Evolutionary conservation across 345 rosid genomes (phyloP), one percentile per base, ranked within the genome.

Genomic region (Eucalyptus lansdowneana): DNA sequence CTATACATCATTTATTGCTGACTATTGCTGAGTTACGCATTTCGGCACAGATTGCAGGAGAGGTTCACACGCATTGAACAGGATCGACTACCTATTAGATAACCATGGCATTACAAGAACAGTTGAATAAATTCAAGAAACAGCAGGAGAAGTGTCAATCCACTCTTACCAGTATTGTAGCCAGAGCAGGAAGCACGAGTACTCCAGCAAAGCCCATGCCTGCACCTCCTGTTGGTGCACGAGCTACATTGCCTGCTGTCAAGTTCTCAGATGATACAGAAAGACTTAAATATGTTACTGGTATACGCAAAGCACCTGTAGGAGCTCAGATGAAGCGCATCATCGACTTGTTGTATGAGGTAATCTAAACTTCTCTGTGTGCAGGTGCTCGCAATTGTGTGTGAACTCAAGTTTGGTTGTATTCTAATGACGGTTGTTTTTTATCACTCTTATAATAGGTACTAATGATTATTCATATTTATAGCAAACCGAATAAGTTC

Each of bases 251-350:
- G 88, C 95, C 95, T 54, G 88, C 93, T 9, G 92, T 91, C 90
- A 95, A 94, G 89, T 97, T 96, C 90, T 97, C 99, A 7, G 95
- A 93, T 89, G 96, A 96, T 69, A 95, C 98, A 0, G 95, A 97
- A 91, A 94, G 96, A 14, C 96, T 95, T 89, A 96, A 95, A 89
- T 90, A 86, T 27, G 92, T 94, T 34, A 92, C 94, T 87, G 93
- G 21, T 80, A 94, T 96, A 2, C 92, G 97, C 37, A 97, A 96
- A 92, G 91, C 92, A 40, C 97, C 97, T 60, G 97, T 93, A 47
- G 99, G 99, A 25, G 95, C 98, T 89, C 99, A 97, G 93, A 96
- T 97, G 87, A 97, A 97, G 92, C 97, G 96, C 76, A 97, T 97
- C 89, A 96, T 97, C 21, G 94, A 95, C 89, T 91, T 95, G 87